Base-by-base conservation (phyloP, 164 flowering plant genomes). In the Cinnamomum micranthum region DNA sequence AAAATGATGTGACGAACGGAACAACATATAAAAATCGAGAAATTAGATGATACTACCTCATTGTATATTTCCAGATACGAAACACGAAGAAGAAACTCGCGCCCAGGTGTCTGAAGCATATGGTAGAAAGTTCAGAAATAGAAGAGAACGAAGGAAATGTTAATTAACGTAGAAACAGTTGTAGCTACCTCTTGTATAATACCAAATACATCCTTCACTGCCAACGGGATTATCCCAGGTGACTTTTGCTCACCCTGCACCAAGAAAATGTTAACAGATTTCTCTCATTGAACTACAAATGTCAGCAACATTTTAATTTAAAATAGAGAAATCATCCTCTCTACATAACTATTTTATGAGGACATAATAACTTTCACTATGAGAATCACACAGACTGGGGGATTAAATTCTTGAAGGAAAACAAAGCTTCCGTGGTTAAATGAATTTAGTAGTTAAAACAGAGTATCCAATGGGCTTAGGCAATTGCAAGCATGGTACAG, bases 1-100 rank as follows among this genome's bases (percentile, higher is more conserved):
- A 55, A 55, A 55, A 55, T 55, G 60, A 55, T n/a, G 2, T 41
- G 47, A 41, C 1, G 47, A 41, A 41, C 10, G 2, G 10, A 41
- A 41, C 11, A 41, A 10, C 47, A 55, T 19, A 76, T 28, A 51
- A 14, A 63, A 51, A 68, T 24, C 47, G 47, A 52, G 17, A 74
- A 66, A 20, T 4, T 50, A 72, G 20, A 71, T 35, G 70, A 71
- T 50, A 51, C 89, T 79, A n/a, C 97, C 94, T 92, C 97, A 78
- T 92, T 92, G 83, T 92, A 92, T 69, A 92, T 92, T 79, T 92
- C 97, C 70, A 92, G 83, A 81, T 92, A 92, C 15, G 97, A 92
- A 73, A 92, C 94, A 70, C 97, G 97, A 76, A 92, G 94, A 77
- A 92, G 91, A 79, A 86, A 92, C 75, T 92, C 94, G 69, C 92